phyloP scores from a whole-genome alignment of 2,329 filamentous ascomycete species.

The Botrytis pseudocinerea region DNA sequence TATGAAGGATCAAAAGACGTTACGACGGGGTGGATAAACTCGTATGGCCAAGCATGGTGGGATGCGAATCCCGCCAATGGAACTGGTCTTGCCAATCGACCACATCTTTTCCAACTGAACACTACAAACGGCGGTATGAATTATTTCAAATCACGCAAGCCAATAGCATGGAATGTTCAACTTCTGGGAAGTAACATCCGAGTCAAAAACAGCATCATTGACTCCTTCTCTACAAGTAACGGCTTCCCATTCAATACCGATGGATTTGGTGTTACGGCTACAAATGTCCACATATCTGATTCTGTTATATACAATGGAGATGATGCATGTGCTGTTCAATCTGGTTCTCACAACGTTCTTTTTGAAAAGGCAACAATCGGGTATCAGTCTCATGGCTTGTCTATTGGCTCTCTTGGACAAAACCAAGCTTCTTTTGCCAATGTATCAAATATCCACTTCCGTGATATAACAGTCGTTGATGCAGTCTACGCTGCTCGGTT shows the following conservation, averaged over 20 bases:
- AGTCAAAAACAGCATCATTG: slow-evolving; percentile 45
- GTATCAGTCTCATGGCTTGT: slow-evolving; percentile 48
- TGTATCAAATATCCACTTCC: slow-evolving; percentile 46
- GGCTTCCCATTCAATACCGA: slow-evolving; percentile 36
- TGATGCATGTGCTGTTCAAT: slow-evolving; percentile 46
- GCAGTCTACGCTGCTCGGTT: slow-evolving; percentile 47
- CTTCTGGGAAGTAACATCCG: slow-evolving; percentile 45
- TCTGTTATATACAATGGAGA: slow-evolving; percentile 47
- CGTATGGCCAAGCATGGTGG: slow-evolving; percentile 50
- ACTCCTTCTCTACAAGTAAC: slow-evolving; percentile 23
- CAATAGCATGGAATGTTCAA: slow-evolving; percentile 47
- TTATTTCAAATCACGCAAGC: slow-evolving; percentile 47
- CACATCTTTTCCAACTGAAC: slow-evolving; percentile 46
- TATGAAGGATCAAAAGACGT: slow-evolving; percentile 43
- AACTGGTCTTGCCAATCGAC: slow-evolving; percentile 44
- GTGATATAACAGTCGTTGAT: slow-evolving; percentile 46
- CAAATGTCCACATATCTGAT: slow-evolving; percentile 38
- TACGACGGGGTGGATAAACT: slow-evolving; percentile 48
- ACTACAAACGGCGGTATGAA: slow-evolving; percentile 43
- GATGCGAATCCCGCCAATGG: slow-evolving; percentile 45
- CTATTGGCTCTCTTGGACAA: slow-evolving; percentile 47
- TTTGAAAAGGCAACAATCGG: slow-evolving; percentile 46
- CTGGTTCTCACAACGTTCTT: slow-evolving; percentile 43
- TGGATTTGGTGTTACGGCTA: slow-evolving; percentile 42
- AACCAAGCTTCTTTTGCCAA: slow-evolving; percentile 43